A percentile compares a stretch with the other conserved stretches of the same genome.
Evolutionary conservation across 805 yeast genomes (phyloP).

Genomic region (Yarrowia sp.): DNA sequence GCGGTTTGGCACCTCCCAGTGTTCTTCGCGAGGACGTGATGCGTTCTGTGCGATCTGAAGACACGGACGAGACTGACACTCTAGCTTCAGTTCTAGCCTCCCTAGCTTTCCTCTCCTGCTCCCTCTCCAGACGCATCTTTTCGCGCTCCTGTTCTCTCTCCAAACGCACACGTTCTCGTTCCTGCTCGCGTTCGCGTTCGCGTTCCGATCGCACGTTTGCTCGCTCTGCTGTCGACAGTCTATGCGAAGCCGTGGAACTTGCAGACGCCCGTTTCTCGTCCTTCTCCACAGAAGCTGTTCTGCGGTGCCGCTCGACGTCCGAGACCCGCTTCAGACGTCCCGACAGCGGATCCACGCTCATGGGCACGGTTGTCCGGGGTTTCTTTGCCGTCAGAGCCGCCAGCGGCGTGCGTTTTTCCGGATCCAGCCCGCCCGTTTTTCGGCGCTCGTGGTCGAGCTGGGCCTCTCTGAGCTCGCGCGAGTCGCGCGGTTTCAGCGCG

Average conservation of each 20-base stretch:
- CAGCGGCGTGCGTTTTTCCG: neutral
- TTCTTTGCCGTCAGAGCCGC: neutral
- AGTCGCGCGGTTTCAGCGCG: neutral
- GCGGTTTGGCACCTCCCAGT: neutral
- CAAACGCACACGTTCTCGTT: neutral
- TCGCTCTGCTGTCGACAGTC: constrained; percentile 2
- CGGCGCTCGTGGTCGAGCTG: constrained; percentile 8
- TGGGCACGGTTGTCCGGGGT: constrained; percentile 7
- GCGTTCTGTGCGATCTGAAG: neutral
- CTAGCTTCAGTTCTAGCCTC: neutral
- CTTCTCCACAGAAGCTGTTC: neutral
- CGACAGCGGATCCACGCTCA: constrained; percentile 22
- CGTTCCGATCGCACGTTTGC: neutral
- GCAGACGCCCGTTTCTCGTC: neutral
- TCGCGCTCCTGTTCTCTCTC: constrained; percentile 11
- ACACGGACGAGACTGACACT: neutral
- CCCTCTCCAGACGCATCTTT: neutral
- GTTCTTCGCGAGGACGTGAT: neutral
- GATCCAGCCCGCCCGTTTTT: constrained; percentile 8
- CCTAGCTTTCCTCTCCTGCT: neutral
- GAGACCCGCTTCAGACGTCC: constrained; percentile 18
- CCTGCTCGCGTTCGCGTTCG: constrained; percentile 5
- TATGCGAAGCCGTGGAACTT: neutral
- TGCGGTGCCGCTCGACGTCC: neutral
- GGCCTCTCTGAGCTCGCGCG: neutral